These are phyloP conservation scores for Dinochytrium kinnereticum DNA, from an alignment of 371 early-diverging fungal genomes.

Conservation along the genomic window DNA sequence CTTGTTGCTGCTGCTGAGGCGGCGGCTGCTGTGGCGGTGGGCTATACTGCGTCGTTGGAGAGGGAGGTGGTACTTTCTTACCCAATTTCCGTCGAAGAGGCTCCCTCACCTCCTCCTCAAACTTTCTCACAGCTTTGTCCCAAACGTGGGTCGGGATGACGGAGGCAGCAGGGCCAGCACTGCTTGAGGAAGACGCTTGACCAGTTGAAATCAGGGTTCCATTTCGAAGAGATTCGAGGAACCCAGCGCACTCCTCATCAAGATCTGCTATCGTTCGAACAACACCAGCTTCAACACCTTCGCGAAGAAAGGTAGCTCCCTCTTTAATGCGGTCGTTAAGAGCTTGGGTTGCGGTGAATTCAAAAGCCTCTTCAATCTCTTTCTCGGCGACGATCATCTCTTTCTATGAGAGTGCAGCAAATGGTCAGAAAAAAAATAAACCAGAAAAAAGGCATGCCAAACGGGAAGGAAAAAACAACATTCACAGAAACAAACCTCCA, in stretches of 20 bases:
- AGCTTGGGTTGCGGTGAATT: conserved; percentile 13
- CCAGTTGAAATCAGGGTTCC: not conserved
- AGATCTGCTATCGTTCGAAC: conserved; percentile 4
- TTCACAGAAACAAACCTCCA: conserved; percentile 17
- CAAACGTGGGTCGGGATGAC: not conserved
- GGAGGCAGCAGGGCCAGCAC: not conserved
- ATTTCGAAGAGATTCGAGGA: conserved; percentile 12
- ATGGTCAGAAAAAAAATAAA: not conserved
- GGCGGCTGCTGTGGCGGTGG: not conserved
- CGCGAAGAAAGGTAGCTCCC: not conserved
- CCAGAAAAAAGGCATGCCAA: not conserved
- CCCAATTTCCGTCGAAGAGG: not conserved
- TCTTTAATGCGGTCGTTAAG: conserved; percentile 18
- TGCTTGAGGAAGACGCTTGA: not conserved
- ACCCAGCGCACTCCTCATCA: conserved; percentile 13
- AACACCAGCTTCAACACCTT: conserved; percentile 19
- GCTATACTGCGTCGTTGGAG: not conserved
- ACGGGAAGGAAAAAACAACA: not conserved
- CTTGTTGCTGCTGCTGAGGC: not conserved
- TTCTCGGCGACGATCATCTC: conserved; percentile 8
- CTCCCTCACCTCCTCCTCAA: conserved; percentile 8
- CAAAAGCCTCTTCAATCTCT: conserved; percentile 18
- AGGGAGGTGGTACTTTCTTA: not conserved
- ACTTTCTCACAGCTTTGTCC: conserved; percentile 4
- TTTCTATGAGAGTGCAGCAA: not conserved